These are phyloP conservation scores for Stephanodiscus triporus DNA, from an alignment of 108 stramenopile species.

Conservation along the genomic window DNA sequence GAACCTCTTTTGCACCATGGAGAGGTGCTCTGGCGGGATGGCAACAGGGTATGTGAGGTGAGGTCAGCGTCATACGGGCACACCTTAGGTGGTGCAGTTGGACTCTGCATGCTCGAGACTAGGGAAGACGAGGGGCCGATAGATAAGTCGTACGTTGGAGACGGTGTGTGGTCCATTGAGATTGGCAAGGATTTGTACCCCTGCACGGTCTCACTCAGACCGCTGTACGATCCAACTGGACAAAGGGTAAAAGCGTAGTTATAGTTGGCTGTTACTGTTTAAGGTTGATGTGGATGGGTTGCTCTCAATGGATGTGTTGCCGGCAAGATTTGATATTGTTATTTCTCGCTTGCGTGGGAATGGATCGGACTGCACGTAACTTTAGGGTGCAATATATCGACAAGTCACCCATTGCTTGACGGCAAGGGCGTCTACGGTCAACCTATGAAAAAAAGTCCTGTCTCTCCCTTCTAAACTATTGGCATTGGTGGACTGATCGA, in stretches of 20 bases:
- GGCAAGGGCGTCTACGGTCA: too few species aligned
- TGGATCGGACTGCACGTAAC: too few species aligned
- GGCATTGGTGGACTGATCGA: too few species aligned
- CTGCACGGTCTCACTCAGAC: conserved; percentile 49
- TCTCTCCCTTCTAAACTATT: too few species aligned
- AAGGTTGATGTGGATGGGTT: too few species aligned
- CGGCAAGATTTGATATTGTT: too few species aligned
- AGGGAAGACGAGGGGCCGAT: conserved; percentile 20
- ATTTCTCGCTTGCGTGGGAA: too few species aligned
- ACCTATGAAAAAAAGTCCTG: too few species aligned
- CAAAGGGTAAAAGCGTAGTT: conserved; percentile 28
- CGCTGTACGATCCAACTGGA: conserved; percentile 77
- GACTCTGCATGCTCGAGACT: conserved; percentile 63
- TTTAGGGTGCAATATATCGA: too few species aligned
- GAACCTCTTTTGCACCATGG: conserved; percentile 67
- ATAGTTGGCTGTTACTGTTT: too few species aligned
- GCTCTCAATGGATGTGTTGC: too few species aligned
- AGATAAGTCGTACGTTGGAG: conserved; percentile 48
- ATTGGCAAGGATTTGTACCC: conserved; percentile 54
- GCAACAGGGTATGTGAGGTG: conserved; percentile 63
- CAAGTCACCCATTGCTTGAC: too few species aligned
- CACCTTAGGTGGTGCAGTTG: conserved; percentile 72
- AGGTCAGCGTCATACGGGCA: conserved; percentile 70
- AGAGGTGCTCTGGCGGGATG: conserved; percentile 73
- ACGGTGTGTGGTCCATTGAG: conserved; percentile 66